A percentile compares a stretch with the other conserved stretches of the same genome.
These are phyloP conservation scores for Chlamydomonas sp. DNA, from an alignment of 139 green algal species.

Conservation along the genomic window DNA sequence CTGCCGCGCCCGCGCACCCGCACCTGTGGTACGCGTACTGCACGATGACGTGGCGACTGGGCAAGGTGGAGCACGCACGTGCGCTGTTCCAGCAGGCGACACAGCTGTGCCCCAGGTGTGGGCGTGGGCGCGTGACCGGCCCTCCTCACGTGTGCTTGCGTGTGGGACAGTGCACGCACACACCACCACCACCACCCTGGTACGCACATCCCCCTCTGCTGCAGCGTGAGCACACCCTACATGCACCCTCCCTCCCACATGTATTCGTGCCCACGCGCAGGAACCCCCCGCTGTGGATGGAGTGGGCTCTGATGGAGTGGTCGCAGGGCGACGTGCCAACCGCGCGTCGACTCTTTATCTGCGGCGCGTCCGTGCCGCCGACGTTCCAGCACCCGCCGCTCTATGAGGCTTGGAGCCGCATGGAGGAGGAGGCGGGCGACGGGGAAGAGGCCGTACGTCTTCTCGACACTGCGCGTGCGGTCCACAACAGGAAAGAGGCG, in stretches of 20 bases:
- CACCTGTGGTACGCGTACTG: conserved; percentile 57
- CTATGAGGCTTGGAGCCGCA: conserved; percentile 48
- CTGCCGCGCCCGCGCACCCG: conserved; percentile 48
- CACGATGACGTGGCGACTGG: conserved; percentile 22
- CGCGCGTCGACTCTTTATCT: conserved; percentile 41
- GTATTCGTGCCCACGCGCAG: too few relatives aligned
- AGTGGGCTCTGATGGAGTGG: conserved; percentile 67
- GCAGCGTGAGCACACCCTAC: too few relatives aligned
- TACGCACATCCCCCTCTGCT: too few relatives aligned
- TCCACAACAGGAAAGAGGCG: too few relatives aligned
- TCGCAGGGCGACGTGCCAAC: conserved; percentile 21
- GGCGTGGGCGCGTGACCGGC: too few relatives aligned
- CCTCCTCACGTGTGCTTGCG: too few relatives aligned
- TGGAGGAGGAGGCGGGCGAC: conserved; percentile 39
- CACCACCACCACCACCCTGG: too few relatives aligned
- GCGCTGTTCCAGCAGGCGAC: conserved; percentile 40
- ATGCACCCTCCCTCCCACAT: too few relatives aligned
- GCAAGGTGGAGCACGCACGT: conserved; percentile 20
- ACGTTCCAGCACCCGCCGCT: conserved; percentile 49
- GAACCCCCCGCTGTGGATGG: conserved; percentile 58
- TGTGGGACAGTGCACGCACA: too few relatives aligned
- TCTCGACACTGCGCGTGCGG: too few relatives aligned
- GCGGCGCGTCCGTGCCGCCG: conserved; percentile 27
- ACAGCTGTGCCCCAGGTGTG: conserved; percentile 35
- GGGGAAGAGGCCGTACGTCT: conserved; percentile 15